These are phyloP conservation scores for Dacryopinax primogenitus DNA, from an alignment of 768 basidiomycete genomes.

Conservation along the genomic window DNA sequence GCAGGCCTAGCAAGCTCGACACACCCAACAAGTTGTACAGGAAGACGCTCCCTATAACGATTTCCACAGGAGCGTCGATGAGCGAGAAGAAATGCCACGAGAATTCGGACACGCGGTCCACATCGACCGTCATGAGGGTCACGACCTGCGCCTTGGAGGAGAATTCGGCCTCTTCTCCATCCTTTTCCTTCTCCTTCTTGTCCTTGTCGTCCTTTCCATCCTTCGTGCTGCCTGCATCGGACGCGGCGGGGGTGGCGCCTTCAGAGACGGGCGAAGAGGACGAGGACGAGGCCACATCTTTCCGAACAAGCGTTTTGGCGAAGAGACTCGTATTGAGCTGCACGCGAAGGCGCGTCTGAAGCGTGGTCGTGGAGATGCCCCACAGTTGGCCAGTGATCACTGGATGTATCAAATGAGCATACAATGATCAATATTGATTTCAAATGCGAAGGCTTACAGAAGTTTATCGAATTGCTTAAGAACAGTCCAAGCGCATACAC, in stretches of 20 bases:
- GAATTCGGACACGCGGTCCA: constrained; percentile 79
- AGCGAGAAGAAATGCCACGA: constrained; percentile 64
- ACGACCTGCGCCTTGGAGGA: constrained; percentile 64
- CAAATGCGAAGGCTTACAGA: constrained; percentile 28
- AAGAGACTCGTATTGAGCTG: constrained; percentile 78
- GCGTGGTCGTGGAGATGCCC: constrained; percentile 51
- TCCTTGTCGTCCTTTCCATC: constrained; percentile 34
- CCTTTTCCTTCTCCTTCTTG: constrained; percentile 41
- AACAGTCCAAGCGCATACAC: constrained; percentile 44
- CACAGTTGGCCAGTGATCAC: constrained; percentile 57
- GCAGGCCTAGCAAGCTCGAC: constrained; percentile 19
- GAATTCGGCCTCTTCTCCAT: constrained; percentile 39
- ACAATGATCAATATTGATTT: neutral
- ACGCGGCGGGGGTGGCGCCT: neutral
- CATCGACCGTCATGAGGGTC: constrained; percentile 93
- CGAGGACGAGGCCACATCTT: constrained; percentile 52
- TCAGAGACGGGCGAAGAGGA: constrained; percentile 27
- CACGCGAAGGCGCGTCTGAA: constrained; percentile 57
- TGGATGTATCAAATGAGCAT: constrained; percentile 11
- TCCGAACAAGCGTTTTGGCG: constrained; percentile 73
- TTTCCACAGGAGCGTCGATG: constrained; percentile 71
- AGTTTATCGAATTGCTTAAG: constrained; percentile 32
- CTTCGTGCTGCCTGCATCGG: constrained; percentile 3
- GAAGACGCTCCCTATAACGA: constrained; percentile 59
- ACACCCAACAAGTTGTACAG: constrained; percentile 64